These are phyloP conservation scores for Kalaharituber pfeilii DNA, from an alignment of 2,329 filamentous ascomycete species.

Conservation along the genomic window DNA sequence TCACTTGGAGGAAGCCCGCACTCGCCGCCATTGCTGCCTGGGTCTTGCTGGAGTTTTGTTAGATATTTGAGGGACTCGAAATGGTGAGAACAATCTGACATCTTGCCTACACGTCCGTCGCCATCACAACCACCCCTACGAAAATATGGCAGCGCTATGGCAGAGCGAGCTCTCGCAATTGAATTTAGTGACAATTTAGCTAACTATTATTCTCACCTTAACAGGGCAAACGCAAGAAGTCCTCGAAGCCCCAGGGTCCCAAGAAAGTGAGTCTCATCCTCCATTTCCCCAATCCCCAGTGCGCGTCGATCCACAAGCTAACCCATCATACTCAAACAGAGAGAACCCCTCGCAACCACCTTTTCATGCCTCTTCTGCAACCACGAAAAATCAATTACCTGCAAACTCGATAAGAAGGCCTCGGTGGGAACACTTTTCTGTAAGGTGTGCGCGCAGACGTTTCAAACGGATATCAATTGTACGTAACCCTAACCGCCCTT, in stretches of 20 bases:
- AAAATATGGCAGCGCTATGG: too few relatives aligned
- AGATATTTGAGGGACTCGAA: too few relatives aligned
- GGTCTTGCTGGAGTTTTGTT: too few relatives aligned
- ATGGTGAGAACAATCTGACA: too few relatives aligned
- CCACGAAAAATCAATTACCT: constrained; percentile 78
- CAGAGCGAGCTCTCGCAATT: too few relatives aligned
- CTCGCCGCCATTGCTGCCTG: too few relatives aligned
- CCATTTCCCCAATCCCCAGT: background rate
- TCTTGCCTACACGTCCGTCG: too few relatives aligned
- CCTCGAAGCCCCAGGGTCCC: constrained; percentile 62
- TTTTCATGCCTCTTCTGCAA: constrained; percentile 98
- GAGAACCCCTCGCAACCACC: constrained; percentile 57
- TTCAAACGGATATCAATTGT: constrained; percentile 90
- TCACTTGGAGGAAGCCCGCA: too few relatives aligned
- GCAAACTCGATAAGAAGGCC: constrained; percentile 86
- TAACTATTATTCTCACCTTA: background rate
- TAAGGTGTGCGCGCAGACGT: constrained; percentile 84
- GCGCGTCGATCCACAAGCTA: constrained; percentile 2
- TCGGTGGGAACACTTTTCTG: constrained; percentile 73
- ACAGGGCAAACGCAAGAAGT: constrained; percentile 83
- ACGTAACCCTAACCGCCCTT: constrained; percentile 25
- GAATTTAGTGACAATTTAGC: too few relatives aligned
- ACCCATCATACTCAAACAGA: constrained; percentile 28
- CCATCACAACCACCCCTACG: too few relatives aligned
- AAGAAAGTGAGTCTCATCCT: constrained; percentile 48